Evolutionary conservation across 1,139 yeast genomes (phyloP), one percentile per base, ranked within the genome.

Genomic region (Suhomyces coccinellae): DNA sequence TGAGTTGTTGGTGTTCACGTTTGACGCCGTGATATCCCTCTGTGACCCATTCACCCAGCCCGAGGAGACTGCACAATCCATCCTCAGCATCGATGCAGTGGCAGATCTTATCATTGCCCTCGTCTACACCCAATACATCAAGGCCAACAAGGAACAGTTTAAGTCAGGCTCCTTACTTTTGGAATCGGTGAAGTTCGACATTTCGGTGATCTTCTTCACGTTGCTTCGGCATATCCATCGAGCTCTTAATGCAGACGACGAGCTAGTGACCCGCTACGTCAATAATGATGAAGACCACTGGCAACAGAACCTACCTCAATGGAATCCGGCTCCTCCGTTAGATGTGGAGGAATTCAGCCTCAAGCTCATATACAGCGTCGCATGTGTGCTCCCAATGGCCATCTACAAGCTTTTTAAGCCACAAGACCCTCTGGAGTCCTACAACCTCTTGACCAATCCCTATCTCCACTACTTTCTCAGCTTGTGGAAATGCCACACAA

Each of bases 11-110:
- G 32, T 38, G 11, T 57, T 47, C 40, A 55, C 66, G 30, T 71
- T 67, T 51, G 48, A 51, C 38, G 60, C 69, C 11, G 57, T 73
- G 2, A 66, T 78, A 3, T 68, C 80, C 2, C 59, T 85, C 33
- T 77, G 83, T 44, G 89, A 84, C 57, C 87, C 88, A 4, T 68
- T 74, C 53, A 81, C 88, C 1, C 89, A 83, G 51, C 90, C 91
- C 0, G 76, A 77, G 35, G 87, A 84, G 30, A 73, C 74, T n/a
- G 83, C 81, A 17, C 58, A 64, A 1, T 61, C 68, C 27, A 63
- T 81, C 0, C 65, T 83, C 14, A 82, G 88, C 26, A 62, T 84
- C 10, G 83, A 82, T 47, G 59, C 73, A 8, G 53, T 83, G 5
- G 73, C 85, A 5, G 80, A 80, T 48, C 53, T 81, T 37, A 65